Evolutionary conservation across 768 basidiomycete species (phyloP).

Genomic region (Pleurotus eryngii): DNA sequence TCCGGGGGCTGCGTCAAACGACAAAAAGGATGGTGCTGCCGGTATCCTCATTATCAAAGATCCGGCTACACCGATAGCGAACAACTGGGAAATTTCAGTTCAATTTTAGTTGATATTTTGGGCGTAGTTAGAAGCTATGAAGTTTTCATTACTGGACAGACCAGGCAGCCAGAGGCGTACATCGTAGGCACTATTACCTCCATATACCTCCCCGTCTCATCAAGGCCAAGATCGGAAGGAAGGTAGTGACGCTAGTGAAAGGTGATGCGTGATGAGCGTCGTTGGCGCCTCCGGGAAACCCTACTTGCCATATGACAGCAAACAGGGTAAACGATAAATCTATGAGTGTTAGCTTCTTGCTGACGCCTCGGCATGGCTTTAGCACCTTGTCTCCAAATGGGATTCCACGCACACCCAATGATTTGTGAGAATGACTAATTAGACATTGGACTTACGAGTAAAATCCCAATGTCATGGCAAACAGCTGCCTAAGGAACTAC

Average conservation of each 20-base stretch:
- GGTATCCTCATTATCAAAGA: slow-evolving; percentile 76
- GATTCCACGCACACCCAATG: slow-evolving; percentile 19
- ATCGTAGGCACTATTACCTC: slow-evolving; percentile 15
- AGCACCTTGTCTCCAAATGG: slow-evolving; percentile 32
- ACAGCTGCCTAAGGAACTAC: slow-evolving; percentile 32
- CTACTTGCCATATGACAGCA: slow-evolving; percentile 27
- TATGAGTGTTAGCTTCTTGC: background rate
- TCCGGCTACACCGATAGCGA: slow-evolving; percentile 52
- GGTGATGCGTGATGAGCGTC: background rate
- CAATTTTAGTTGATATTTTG: slow-evolving; percentile 13
- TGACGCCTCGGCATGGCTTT: background rate
- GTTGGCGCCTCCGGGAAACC: background rate
- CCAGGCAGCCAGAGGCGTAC: no score
- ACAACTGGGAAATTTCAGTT: slow-evolving; percentile 61
- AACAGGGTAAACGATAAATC: slow-evolving; percentile 36
- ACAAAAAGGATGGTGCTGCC: slow-evolving; percentile 61
- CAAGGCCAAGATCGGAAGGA: slow-evolving; percentile 28
- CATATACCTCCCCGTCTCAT: slow-evolving; percentile 32
- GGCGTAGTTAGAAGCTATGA: background rate
- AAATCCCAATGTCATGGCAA: slow-evolving; percentile 36
- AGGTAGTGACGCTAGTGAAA: slow-evolving; percentile 22
- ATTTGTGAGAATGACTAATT: background rate
- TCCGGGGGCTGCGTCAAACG: slow-evolving; percentile 52
- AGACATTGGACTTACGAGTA: slow-evolving; percentile 27
- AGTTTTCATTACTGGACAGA: background rate